A percentile compares a stretch with the other conserved stretches of the same genome.
These are phyloP conservation scores for Albugo laibachii DNA, from an alignment of 352 stramenopile species.

Conservation along the genomic window DNA sequence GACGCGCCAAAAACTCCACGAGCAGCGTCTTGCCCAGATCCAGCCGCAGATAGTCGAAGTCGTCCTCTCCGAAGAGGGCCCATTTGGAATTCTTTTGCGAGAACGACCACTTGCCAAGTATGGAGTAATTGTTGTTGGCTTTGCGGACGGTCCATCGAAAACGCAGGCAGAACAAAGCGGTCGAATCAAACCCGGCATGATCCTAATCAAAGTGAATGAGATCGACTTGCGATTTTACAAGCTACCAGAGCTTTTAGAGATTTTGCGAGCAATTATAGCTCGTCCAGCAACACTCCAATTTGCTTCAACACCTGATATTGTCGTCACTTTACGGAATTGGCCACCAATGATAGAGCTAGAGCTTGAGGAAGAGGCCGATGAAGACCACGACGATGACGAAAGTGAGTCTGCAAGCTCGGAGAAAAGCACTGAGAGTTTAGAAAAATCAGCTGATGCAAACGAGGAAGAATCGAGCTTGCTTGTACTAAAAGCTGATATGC, in stretches of 20 bases:
- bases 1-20: slow-evolving; percentile 15
- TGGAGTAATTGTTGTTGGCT: slow-evolving; percentile 61
- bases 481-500: too few species aligned
- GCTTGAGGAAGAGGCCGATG: not conserved
- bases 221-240: slow-evolving; percentile 43
- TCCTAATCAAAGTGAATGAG: slow-evolving; percentile 45
- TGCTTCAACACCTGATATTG: slow-evolving; percentile 43
- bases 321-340: slow-evolving; percentile 61
- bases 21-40: too few species aligned
- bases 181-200: slow-evolving; percentile 45
- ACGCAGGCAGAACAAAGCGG: slow-evolving; percentile 37
- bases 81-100: slow-evolving; percentile 55
- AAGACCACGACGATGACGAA: slow-evolving; percentile 16
- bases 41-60: slow-evolving; percentile 23
- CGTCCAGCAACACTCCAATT: slow-evolving; percentile 58
- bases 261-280: slow-evolving; percentile 31
- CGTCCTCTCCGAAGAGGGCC: slow-evolving; percentile 45
- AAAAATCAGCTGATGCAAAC: slow-evolving; percentile 8
- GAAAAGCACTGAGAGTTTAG: too few species aligned
- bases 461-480: slow-evolving; percentile 11
- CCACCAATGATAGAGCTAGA: slow-evolving; percentile 70
- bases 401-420: too few species aligned
- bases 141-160: slow-evolving; percentile 20
- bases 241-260: slow-evolving; percentile 29
- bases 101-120: slow-evolving; percentile 39